These are phyloP conservation scores for Candida endomychidarum DNA, from an alignment of 805 yeast species.

Conservation along the genomic window DNA sequence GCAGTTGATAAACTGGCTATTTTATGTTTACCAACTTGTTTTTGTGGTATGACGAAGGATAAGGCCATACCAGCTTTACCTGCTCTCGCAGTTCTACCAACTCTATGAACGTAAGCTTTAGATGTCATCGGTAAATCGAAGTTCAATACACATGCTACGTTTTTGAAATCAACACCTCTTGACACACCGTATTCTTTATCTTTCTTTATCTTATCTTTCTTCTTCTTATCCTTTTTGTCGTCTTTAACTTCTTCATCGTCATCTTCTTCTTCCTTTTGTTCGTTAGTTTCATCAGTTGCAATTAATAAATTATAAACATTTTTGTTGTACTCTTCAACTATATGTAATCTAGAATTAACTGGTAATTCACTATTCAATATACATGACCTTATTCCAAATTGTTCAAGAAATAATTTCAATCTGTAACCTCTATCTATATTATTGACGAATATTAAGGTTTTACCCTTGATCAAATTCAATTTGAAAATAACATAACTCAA, in stretches of 20 bases:
- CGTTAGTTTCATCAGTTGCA: slow-evolving; percentile 89
- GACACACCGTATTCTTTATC: slow-evolving; percentile 91
- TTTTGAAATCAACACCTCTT: slow-evolving; percentile 93
- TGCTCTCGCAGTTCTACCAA: slow-evolving; percentile 98
- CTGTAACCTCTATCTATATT: slow-evolving; percentile 94
- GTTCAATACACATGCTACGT: slow-evolving; percentile 94
- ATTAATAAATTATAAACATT: slow-evolving; percentile 82
- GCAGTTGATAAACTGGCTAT: slow-evolving; percentile 70
- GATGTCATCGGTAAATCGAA: slow-evolving; percentile 92
- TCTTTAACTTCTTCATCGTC: slow-evolving; percentile 38
- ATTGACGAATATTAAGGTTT: slow-evolving; percentile 86
- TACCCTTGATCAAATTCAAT: slow-evolving; percentile 83
- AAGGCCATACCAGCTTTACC: slow-evolving; percentile 94
- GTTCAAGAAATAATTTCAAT: slow-evolving; percentile 85
- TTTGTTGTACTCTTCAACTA: slow-evolving; percentile 92
- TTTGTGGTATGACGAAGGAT: slow-evolving; percentile 82
- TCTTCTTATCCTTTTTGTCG: slow-evolving; percentile 11
- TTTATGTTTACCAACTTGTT: slow-evolving; percentile 87
- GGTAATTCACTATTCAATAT: slow-evolving; percentile 92
- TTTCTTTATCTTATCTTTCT: slow-evolving; percentile 33
- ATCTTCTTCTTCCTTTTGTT: slow-evolving; percentile 51
- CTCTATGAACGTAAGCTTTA: slow-evolving; percentile 85
- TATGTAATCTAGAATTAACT: slow-evolving; percentile 86
- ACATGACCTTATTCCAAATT: slow-evolving; percentile 88
- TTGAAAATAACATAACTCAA: slow-evolving; percentile 90